These are phyloP conservation scores for Termitomyces bulborhizus DNA, from an alignment of 768 basidiomycete species.

Conservation along the genomic window DNA sequence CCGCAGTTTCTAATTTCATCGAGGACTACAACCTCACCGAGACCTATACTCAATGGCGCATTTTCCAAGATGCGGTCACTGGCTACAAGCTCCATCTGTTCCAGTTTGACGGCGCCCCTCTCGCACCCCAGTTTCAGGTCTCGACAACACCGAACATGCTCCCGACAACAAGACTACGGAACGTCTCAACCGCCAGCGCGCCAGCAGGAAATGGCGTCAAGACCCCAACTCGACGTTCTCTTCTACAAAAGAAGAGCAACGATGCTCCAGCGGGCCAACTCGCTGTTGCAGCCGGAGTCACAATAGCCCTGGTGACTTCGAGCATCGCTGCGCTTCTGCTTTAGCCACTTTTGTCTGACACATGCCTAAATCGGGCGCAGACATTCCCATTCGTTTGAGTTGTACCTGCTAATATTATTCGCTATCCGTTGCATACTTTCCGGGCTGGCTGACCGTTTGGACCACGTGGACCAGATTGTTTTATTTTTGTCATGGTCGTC, in stretches of 20 bases:
- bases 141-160: constrained; percentile 83
- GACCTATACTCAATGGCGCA: constrained; percentile 58
- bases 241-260: constrained; percentile 18
- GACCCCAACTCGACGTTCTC: constrained; percentile 10
- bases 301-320: constrained; percentile 22
- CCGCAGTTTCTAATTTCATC: constrained; percentile 82
- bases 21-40: constrained; percentile 78
- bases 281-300: constrained; percentile 19
- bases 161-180: constrained; percentile 64
- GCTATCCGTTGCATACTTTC: constrained; percentile 14
- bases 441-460: constrained; percentile 9
- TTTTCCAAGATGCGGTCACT: constrained; percentile 55
- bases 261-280: constrained; percentile 18
- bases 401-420: constrained; percentile 12
- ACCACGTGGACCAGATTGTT: constrained; percentile 12
- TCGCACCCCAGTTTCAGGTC: constrained; percentile 64
- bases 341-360: constrained; percentile 16
- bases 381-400: constrained; percentile 6
- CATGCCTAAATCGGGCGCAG: constrained; percentile 4
- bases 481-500: constrained; percentile 2
- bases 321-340: constrained; percentile 24
- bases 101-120: constrained; percentile 69
- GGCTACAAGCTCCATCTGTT: constrained; percentile 75
- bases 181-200: constrained; percentile 25
- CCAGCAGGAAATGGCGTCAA: constrained; percentile 18